Evolutionary conservation across 2,329 filamentous ascomycete genomes (phyloP).

Genomic region (Xylaria sp.): DNA sequence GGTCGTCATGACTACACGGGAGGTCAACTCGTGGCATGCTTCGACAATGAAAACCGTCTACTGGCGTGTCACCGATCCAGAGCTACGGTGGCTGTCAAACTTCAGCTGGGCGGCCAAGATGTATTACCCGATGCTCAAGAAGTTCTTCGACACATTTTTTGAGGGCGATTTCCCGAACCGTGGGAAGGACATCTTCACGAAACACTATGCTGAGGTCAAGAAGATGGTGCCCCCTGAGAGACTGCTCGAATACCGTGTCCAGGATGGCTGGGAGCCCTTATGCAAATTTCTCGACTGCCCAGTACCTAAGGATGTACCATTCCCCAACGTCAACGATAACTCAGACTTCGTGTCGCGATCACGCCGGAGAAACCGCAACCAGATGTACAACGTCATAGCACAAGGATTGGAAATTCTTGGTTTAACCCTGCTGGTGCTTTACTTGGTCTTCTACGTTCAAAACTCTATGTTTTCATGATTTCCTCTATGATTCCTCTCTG

Average conservation of each 20-base stretch:
- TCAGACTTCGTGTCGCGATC: constrained; percentile 60
- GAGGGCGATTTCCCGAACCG: constrained; percentile 72
- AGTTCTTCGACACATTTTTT: constrained; percentile 77
- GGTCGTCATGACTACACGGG: constrained; percentile 73
- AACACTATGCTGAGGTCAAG: constrained; percentile 49
- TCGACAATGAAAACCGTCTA: constrained; percentile 75
- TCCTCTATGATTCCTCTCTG: background rate
- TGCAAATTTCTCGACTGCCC: constrained; percentile 52
- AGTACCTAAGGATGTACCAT: constrained; percentile 50
- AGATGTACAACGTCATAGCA: constrained; percentile 59
- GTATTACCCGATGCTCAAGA: constrained; percentile 76
- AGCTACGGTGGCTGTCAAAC: constrained; percentile 66
- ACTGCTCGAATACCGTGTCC: constrained; percentile 49
- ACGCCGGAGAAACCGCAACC: constrained; percentile 57
- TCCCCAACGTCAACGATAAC: constrained; percentile 61
- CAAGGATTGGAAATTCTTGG: constrained; percentile 39
- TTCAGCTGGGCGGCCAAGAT: constrained; percentile 73
- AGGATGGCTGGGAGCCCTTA: constrained; percentile 53
- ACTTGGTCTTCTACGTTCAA: constrained; percentile 46
- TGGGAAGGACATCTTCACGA: constrained; percentile 70
- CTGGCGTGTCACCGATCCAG: constrained; percentile 73
- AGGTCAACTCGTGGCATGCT: constrained; percentile 71
- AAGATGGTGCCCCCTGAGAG: constrained; percentile 47
- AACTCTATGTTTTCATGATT: constrained; percentile 36
- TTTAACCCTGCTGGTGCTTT: constrained; percentile 49